Conservation (phyloP, 2,329 filamentous ascomycete species). For the Trichoderma koningiopsis region DNA sequence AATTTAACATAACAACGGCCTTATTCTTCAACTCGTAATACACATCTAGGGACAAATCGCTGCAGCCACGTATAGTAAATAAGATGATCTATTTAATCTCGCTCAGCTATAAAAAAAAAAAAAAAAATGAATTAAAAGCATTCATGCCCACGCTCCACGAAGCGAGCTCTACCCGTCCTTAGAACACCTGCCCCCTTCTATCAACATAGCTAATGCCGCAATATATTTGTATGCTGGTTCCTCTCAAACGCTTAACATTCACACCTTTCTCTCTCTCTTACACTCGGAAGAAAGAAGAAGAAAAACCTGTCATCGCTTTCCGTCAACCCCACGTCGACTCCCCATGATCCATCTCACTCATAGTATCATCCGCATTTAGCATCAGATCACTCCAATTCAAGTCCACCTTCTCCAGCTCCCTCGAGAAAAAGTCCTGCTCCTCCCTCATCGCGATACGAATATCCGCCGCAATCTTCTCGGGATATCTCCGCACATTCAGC, state of each 20-base stretch:
- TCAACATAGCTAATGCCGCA: not conserved
- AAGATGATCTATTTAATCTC: not conserved
- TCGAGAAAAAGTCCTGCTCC: slow-evolving; percentile 77
- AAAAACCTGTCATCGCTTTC: not conserved
- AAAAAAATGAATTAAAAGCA: not conserved
- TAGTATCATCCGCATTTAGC: slow-evolving; percentile 39
- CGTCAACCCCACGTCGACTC: slow-evolving; percentile 35
- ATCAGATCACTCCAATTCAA: slow-evolving; percentile 50
- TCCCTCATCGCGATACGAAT: slow-evolving; percentile 63
- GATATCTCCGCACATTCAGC: slow-evolving; percentile 84
- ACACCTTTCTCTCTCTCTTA: not conserved
- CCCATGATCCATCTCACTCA: slow-evolving; percentile 40
- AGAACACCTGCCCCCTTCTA: not conserved
- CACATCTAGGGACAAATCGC: too few relatives aligned
- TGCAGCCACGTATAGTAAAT: not conserved
- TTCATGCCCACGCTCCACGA: not conserved
- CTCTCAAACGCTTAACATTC: not conserved
- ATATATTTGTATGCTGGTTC: not conserved
- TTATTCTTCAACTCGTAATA: not conserved
- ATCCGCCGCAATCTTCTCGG: slow-evolving; percentile 70
- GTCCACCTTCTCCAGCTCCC: slow-evolving; percentile 75
- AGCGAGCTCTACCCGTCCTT: not conserved
- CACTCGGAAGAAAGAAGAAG: not conserved
- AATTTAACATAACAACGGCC: not conserved
- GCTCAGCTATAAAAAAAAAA: not conserved